Evolutionary conservation across 768 basidiomycete genomes (phyloP).

Genomic region (Termitomyces sp.): DNA sequence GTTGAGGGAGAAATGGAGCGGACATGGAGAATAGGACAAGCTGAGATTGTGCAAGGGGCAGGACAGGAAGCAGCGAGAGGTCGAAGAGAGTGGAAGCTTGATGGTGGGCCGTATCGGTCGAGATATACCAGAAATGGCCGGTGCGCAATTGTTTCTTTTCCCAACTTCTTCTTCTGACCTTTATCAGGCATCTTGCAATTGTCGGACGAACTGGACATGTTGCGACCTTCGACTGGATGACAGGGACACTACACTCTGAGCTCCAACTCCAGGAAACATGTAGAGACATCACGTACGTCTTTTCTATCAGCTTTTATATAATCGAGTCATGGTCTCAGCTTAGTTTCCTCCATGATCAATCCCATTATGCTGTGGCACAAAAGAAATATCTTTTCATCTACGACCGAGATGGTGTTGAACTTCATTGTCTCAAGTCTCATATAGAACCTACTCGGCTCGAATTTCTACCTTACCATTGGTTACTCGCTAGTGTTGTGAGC

Average conservation of each 20-base stretch:
- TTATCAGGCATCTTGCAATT: slow-evolving; percentile 74
- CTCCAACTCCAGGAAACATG: slow-evolving; percentile 88
- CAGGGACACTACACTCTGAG: slow-evolving; percentile 80
- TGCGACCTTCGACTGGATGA: slow-evolving; percentile 92
- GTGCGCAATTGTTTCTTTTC: slow-evolving; percentile 33
- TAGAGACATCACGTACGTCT: slow-evolving; percentile 83
- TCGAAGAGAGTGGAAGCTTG: slow-evolving; percentile 72
- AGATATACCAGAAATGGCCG: slow-evolving; percentile 91
- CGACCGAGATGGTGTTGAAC: slow-evolving; percentile 87
- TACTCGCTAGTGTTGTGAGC: slow-evolving; percentile 79
- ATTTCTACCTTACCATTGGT: slow-evolving; percentile 94
- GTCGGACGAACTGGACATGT: slow-evolving; percentile 81
- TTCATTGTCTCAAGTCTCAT: slow-evolving; percentile 80
- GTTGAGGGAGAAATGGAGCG: slow-evolving; percentile 77
- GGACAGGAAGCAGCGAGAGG: slow-evolving; percentile 75
- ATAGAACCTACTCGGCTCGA: slow-evolving; percentile 88
- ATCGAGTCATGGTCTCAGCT: not conserved
- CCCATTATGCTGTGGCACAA: slow-evolving; percentile 92
- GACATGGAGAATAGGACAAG: slow-evolving; percentile 86
- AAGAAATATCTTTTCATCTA: slow-evolving; percentile 96
- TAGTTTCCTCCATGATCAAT: slow-evolving; percentile 90
- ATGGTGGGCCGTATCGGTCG: slow-evolving; percentile 80
- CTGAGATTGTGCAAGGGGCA: slow-evolving; percentile 62
- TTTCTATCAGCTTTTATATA: not conserved
- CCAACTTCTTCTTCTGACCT: not conserved